phyloP scores from a whole-genome alignment of 1,284 basidiomycete genomes.

The Trichosporon sp. region DNA sequence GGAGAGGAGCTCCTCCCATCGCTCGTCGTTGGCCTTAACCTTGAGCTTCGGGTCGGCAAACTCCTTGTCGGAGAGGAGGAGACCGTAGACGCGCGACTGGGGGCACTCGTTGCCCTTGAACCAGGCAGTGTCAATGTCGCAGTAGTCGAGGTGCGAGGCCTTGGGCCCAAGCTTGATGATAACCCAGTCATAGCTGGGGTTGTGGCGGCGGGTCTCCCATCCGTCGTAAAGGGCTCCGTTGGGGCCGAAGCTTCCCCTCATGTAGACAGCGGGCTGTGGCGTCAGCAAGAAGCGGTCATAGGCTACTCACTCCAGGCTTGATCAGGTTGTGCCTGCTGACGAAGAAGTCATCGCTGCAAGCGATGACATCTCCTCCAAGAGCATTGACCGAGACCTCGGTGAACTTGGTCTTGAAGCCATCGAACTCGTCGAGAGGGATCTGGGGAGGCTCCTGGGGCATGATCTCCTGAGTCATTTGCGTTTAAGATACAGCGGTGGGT shows the following conservation, averaged over 20 bases:
- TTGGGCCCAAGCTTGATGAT: slow-evolving; percentile 83
- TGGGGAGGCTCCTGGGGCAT: slow-evolving; percentile 14
- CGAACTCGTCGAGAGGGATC: slow-evolving; percentile 62
- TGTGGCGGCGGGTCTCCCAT: slow-evolving; percentile 92
- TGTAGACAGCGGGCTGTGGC: slow-evolving; percentile 65
- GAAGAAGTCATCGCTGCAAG: slow-evolving; percentile 94
- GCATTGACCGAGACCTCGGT: slow-evolving; percentile 87
- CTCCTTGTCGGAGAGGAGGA: slow-evolving; percentile 45
- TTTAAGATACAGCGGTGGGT: slow-evolving; percentile 8
- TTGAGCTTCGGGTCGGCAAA: slow-evolving; percentile 56
- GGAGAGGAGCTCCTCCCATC: slow-evolving; percentile 78
- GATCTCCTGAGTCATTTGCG: slow-evolving; percentile 20
- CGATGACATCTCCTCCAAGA: slow-evolving; percentile 74
- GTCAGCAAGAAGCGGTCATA: neutral
- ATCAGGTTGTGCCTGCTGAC: slow-evolving; percentile 82
- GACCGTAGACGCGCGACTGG: slow-evolving; percentile 70
- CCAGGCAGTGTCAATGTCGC: slow-evolving; percentile 94
- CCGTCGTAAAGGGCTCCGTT: slow-evolving; percentile 93
- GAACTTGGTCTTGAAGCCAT: slow-evolving; percentile 63
- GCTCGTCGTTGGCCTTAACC: slow-evolving; percentile 33
- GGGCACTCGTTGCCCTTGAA: slow-evolving; percentile 97
- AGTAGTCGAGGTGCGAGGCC: slow-evolving; percentile 72
- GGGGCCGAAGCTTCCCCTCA: slow-evolving; percentile 93
- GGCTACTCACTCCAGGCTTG: slow-evolving; percentile 68
- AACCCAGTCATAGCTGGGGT: slow-evolving; percentile 81